These are phyloP conservation scores for Epichloe gansuensis DNA, from an alignment of 2,329 filamentous ascomycete genomes.

Conservation along the genomic window DNA sequence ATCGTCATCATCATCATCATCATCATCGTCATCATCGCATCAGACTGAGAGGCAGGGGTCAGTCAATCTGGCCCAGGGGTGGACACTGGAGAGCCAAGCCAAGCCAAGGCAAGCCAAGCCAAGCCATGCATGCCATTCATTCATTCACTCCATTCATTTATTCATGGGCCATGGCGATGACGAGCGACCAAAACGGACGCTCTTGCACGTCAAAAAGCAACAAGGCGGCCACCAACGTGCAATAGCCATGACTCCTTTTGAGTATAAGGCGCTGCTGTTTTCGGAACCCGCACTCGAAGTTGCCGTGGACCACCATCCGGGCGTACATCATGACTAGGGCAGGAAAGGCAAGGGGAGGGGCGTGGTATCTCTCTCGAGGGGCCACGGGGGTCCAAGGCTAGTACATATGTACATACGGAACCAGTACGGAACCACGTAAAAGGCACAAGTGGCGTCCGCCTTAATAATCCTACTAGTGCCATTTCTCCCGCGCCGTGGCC, in stretches of 20 bases:
- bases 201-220: background rate
- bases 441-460: background rate
- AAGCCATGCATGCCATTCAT: too few species aligned
- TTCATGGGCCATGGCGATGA: background rate
- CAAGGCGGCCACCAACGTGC: background rate
- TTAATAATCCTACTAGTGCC: background rate
- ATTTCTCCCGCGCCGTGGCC: background rate
- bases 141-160: too few species aligned
- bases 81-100: background rate
- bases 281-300: background rate
- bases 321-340: too few species aligned
- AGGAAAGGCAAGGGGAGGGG: too few species aligned
- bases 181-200: background rate
- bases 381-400: too few species aligned
- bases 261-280: too few species aligned
- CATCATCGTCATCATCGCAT: constrained; percentile 1
- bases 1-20: background rate
- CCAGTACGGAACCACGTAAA: too few species aligned
- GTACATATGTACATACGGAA: too few species aligned
- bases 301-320: too few species aligned
- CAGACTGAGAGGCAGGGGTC: background rate
- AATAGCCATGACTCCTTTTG: background rate
- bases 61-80: background rate
- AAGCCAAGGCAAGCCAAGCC: background rate
- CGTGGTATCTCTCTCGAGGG: too few species aligned